phyloP scores from a whole-genome alignment of 257 asterid genomes.

The Parsonsia alboflavescens region DNA sequence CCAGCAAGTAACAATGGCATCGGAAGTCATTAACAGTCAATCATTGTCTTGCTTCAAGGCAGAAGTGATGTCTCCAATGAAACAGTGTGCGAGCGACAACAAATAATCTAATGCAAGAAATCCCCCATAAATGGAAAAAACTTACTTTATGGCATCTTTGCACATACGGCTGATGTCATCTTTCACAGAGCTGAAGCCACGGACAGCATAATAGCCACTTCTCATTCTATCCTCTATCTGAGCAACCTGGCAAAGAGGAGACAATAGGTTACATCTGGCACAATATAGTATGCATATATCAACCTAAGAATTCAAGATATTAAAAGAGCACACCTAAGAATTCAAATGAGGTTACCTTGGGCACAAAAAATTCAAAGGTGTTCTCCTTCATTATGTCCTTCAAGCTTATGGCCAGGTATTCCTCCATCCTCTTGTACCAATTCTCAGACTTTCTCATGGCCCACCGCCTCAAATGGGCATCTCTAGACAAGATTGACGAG shows the following conservation, averaged over 20 bases:
- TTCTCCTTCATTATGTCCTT: slow-evolving; percentile 81
- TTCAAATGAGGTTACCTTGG: slow-evolving; percentile 51
- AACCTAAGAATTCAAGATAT: no score
- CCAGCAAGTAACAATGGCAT: background rate
- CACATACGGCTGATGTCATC: slow-evolving; percentile 93
- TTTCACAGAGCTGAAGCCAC: slow-evolving; percentile 78
- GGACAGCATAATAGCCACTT: slow-evolving; percentile 75
- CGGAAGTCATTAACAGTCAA: background rate
- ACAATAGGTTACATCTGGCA: background rate
- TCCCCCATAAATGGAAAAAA: slow-evolving; percentile 8
- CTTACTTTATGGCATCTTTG: slow-evolving; percentile 89
- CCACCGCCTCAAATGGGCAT: slow-evolving; percentile 87
- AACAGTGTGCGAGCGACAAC: background rate
- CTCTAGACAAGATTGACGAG: slow-evolving; percentile 84
- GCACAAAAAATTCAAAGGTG: slow-evolving; percentile 67
- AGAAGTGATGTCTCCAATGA: background rate
- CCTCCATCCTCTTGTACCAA: slow-evolving; percentile 85
- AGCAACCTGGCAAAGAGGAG: slow-evolving; percentile 58
- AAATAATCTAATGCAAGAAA: background rate
- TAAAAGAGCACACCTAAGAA: background rate
- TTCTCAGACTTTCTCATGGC: slow-evolving; percentile 76
- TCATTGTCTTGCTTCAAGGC: background rate
- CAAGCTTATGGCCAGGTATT: slow-evolving; percentile 57
- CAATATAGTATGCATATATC: background rate
- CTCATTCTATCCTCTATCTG: slow-evolving; percentile 72